phyloP scores from a whole-genome alignment of 1,284 basidiomycete species.

The Rhodotorula sp. region DNA sequence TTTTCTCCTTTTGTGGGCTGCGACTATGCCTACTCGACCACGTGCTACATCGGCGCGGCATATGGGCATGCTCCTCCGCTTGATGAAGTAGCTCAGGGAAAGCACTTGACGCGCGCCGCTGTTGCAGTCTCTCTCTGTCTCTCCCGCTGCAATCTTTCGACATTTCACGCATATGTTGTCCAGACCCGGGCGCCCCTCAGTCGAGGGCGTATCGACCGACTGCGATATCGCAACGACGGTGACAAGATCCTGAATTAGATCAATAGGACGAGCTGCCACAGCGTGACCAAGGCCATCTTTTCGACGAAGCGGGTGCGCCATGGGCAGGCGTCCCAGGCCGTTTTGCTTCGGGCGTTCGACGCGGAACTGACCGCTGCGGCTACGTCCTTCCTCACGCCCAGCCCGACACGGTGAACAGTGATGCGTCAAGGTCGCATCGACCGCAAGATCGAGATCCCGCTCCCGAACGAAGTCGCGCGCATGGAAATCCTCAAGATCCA shows the following conservation, averaged over 20 bases:
- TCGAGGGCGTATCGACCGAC: conserved; percentile 97
- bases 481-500: conserved; percentile 98
- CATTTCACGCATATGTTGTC: too few relatives aligned
- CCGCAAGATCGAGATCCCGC: conserved; percentile 95
- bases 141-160: too few relatives aligned
- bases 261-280: conserved; percentile 98
- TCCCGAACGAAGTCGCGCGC: conserved; percentile 93
- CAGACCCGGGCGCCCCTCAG: conserved; percentile 75
- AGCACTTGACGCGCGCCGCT: too few relatives aligned
- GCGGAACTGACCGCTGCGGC: not conserved
- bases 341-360: too few relatives aligned
- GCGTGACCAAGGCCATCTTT: conserved; percentile 97
- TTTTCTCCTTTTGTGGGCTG: too few relatives aligned
- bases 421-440: conserved; percentile 94
- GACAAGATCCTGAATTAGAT: conserved; percentile 99
- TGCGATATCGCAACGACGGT: conserved; percentile 97
- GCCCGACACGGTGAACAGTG: conserved; percentile 94
- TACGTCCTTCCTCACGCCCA: not conserved
- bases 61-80: conserved; percentile 2
- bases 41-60: not conserved
- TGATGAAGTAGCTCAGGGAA: too few relatives aligned
- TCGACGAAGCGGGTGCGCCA: conserved; percentile 73
- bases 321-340: too few relatives aligned
- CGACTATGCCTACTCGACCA: not conserved
- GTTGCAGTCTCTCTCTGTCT: too few relatives aligned